phyloP scores from a whole-genome alignment of 1,139 yeast species.

The Geotrichum aggregatum region DNA sequence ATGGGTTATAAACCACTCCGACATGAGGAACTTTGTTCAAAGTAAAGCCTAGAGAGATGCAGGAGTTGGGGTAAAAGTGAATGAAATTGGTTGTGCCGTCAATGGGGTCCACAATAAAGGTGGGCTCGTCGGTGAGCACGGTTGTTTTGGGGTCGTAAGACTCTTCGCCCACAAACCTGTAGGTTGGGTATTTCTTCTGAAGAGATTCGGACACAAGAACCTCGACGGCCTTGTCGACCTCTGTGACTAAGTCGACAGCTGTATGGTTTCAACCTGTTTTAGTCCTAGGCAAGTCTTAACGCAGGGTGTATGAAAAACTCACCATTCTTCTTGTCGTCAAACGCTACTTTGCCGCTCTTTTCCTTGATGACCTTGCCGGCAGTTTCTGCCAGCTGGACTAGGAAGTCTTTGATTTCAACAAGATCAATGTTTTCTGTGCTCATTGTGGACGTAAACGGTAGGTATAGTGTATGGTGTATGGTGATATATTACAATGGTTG shows the following conservation, averaged over 20 bases:
- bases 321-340: constrained; percentile 51
- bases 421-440: constrained; percentile 20
- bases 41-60: constrained; percentile 56
- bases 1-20: constrained; percentile 59
- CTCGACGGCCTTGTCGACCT: constrained; percentile 54
- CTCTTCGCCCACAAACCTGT: constrained; percentile 57
- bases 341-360: constrained; percentile 47
- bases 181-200: constrained; percentile 43
- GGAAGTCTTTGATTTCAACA: constrained; percentile 41
- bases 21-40: constrained; percentile 49
- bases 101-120: constrained; percentile 59
- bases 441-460: too few relatives aligned
- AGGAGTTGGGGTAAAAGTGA: constrained; percentile 56
- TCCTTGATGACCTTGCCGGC: constrained; percentile 49
- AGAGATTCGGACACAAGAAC: constrained; percentile 43
- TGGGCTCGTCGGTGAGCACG: constrained; percentile 48
- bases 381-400: constrained; percentile 49
- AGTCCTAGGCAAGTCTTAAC: neutral
- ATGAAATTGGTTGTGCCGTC: constrained; percentile 62
- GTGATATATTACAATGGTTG: too few relatives aligned
- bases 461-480: too few relatives aligned
- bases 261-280: neutral
- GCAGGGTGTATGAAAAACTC: constrained; percentile 7
- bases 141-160: constrained; percentile 48
- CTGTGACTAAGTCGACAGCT: constrained; percentile 57